Evolutionary conservation across 2,329 filamentous ascomycete genomes (phyloP), one percentile per base, ranked within the genome.

Genomic region (Colletotrichum zoysiae): DNA sequence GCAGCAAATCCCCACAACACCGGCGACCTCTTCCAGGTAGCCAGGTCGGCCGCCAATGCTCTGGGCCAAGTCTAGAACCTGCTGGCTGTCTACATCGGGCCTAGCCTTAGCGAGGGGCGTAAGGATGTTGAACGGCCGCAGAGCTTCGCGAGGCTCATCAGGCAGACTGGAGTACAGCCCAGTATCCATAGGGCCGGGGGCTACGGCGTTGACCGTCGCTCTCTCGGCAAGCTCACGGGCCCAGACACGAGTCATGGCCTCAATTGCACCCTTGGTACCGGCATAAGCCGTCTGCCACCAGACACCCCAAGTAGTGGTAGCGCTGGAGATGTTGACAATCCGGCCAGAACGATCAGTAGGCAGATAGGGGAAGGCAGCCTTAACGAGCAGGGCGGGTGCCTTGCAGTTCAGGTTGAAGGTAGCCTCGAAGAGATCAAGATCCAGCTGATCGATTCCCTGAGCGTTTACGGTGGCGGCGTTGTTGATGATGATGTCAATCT

Each of bases 401-500:
- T 94, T 88, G 33, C 97, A 94, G 78, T 97, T 97, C 82, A 96
- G 87, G 67, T 88, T 88, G 83, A 93, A 97, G 64, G 92, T 90
- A 74, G 87, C 84, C 50, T 90, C 86, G 82, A 95, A 97, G 77
- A 94, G 88, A 16, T 86, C 85, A 42, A 71, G 42, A 9, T 71
- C 59, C 51, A 71, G 14, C 7, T 85, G 78, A 8, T 87, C 87
- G 73, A 93, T 88, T 30, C 92, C 88, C 64, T 89, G 86, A 26
- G 92, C 82, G 38, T 84, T 79, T 38, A 89, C 84, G 4, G 90
- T 84, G 62, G 93, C 94, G 40, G 95, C 94, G 80, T 97, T 97
- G 87, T 97, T 97, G 84, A 97, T 85, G 65, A 97, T 84, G 73
- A 97, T 93, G 82, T 97, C 93, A 77, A 97, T 87, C 77, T 91